Conservation (phyloP, 306 rosid genomes). For the Fragaria vesca region DNA sequence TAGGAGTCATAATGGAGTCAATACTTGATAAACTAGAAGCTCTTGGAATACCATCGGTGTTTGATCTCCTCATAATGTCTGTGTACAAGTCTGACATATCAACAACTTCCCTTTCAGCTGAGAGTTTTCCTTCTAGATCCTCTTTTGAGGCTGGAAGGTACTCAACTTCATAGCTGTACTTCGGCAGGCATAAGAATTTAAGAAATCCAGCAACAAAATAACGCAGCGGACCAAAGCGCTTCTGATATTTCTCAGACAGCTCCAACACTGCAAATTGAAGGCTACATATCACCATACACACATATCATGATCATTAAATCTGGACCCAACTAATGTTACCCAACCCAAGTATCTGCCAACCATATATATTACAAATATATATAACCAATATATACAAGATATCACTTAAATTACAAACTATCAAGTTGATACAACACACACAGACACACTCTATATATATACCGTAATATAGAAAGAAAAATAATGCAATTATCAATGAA, state of each 20-base stretch:
- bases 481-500: background rate
- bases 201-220: conserved; percentile 97
- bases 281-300: background rate
- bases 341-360: background rate
- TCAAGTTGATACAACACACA: background rate
- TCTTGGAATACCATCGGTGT: conserved; percentile 85
- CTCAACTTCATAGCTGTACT: conserved; percentile 89
- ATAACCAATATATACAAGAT: background rate
- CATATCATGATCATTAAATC: background rate
- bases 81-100: conserved; percentile 85
- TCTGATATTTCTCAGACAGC: conserved; percentile 93
- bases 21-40: conserved; percentile 99
- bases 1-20: conserved; percentile 96
- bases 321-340: background rate
- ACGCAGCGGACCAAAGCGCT: conserved; percentile 93
- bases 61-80: conserved; percentile 84
- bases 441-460: background rate
- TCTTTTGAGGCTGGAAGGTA: conserved; percentile 83
- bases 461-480: background rate
- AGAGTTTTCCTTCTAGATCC: conserved; percentile 63
- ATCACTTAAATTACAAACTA: background rate
- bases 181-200: conserved; percentile 91
- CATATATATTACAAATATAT: background rate
- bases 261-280: conserved; percentile 70
- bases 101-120: conserved; percentile 63